Percentiles rank a stretch among this genome's conserved stretches.
phyloP scores from a whole-genome alignment of 441 rosid species.

The Populus hybrid region DNA sequence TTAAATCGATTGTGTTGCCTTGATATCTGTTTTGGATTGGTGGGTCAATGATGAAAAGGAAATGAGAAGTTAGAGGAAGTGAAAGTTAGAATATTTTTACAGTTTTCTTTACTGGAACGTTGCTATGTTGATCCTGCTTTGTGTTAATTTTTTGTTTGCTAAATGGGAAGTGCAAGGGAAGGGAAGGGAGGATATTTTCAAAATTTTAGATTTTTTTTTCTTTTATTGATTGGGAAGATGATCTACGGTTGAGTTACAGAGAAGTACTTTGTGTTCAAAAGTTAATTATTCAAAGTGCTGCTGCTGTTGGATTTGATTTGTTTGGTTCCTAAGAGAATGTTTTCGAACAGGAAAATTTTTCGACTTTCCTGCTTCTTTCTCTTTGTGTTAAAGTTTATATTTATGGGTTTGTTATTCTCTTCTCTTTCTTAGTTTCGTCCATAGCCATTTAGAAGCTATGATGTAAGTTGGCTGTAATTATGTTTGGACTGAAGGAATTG shows the following conservation, averaged over 20 bases:
- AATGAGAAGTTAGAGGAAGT: neutral
- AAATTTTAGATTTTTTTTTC: too few species aligned
- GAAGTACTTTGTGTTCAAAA: neutral
- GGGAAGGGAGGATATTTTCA: neutral
- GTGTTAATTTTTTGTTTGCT: neutral
- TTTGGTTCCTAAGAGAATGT: neutral
- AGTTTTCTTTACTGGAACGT: neutral
- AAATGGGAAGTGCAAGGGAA: neutral
- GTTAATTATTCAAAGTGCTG: neutral
- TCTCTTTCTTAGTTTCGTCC: neutral
- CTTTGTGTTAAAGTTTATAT: neutral
- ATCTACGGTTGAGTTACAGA: neutral
- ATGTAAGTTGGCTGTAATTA: neutral
- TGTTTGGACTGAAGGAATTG: neutral
- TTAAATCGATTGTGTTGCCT: neutral
- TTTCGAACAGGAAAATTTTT: neutral
- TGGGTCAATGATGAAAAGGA: neutral
- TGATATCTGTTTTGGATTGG: neutral
- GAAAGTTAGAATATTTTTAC: neutral
- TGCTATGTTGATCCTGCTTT: neutral
- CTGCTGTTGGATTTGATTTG: neutral
- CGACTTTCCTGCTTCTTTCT: neutral
- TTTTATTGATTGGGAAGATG: neutral
- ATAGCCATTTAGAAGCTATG: neutral
- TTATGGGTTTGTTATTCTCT: neutral